Conservation (phyloP, 2,329 filamentous ascomycete genomes). For the Claviceps lovelessii region DNA sequence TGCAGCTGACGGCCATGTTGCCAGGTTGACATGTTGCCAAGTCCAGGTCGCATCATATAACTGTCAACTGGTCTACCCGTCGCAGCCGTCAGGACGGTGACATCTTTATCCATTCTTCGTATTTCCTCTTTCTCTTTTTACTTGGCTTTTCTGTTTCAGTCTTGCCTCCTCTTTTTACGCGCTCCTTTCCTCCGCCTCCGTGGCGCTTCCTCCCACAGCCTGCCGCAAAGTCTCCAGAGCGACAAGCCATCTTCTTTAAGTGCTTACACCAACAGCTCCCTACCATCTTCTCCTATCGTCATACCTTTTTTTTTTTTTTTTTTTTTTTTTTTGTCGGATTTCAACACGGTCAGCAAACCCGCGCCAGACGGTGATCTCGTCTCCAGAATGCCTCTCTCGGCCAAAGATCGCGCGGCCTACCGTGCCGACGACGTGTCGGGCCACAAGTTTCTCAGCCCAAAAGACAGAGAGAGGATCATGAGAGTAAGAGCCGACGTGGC, state of each 20-base stretch:
- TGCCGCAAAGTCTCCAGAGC: not conserved
- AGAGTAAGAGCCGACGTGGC: conserved; percentile 13
- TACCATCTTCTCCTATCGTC: not conserved
- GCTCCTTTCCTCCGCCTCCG: not conserved
- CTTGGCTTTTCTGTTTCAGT: not conserved
- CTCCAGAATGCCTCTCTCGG: conserved; percentile 20
- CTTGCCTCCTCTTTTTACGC: too few relatives aligned
- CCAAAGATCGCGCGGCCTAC: conserved; percentile 24
- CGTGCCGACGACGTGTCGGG: conserved; percentile 23
- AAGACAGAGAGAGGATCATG: conserved; percentile 24
- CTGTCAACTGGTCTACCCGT: conserved; percentile 10
- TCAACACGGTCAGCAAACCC: not conserved
- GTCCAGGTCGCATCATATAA: conserved; percentile 7
- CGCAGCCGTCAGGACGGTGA: not conserved
- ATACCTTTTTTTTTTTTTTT: not conserved
- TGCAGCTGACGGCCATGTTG: conserved; percentile 1
- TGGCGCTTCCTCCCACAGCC: not conserved
- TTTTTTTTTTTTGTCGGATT: not conserved
- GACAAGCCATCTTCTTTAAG: not conserved
- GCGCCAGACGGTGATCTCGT: too few relatives aligned
- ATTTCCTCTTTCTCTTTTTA: not conserved
- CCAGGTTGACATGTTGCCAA: not conserved
- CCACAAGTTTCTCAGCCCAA: conserved; percentile 21
- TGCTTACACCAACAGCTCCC: not conserved
- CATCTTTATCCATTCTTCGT: not conserved